A percentile compares a stretch with the other conserved stretches of the same genome.
phyloP scores from a whole-genome alignment of 2,329 filamentous ascomycete genomes.

The Colletotrichum phormii region DNA sequence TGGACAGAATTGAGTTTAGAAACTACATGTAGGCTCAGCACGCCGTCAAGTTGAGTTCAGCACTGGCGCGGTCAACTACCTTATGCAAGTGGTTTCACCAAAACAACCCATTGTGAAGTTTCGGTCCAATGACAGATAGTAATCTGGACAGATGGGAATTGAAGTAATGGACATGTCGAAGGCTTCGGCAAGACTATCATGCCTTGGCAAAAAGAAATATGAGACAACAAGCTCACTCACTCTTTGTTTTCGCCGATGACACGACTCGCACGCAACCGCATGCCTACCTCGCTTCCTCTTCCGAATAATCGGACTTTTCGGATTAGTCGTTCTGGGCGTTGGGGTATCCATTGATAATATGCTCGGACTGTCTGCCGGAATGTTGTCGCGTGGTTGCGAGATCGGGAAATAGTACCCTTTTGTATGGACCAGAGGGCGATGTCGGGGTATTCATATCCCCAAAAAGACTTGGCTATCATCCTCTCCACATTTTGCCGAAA shows the following conservation, averaged over 20 bases:
- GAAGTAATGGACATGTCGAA: background rate
- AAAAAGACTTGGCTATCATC: background rate
- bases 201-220: background rate
- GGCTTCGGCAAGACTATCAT: background rate
- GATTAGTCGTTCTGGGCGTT: background rate
- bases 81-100: background rate
- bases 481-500: constrained; percentile 30
- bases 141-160: background rate
- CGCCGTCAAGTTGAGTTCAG: background rate
- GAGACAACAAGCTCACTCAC: constrained; percentile 16
- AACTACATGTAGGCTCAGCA: background rate
- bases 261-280: constrained; percentile 35
- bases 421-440: constrained; percentile 7
- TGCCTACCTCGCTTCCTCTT: constrained; percentile 33
- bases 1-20: background rate
- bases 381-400: background rate
- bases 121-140: background rate
- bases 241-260: constrained; percentile 34
- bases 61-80: background rate
- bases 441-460: constrained; percentile 30
- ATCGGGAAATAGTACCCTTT: constrained; percentile 17
- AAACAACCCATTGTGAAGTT: background rate
- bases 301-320: constrained; percentile 19
- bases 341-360: constrained; percentile 18
- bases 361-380: constrained; percentile 1